Evolutionary conservation across 1,284 basidiomycete species (phyloP).

Genomic region (Sphaerobolus stellatus): DNA sequence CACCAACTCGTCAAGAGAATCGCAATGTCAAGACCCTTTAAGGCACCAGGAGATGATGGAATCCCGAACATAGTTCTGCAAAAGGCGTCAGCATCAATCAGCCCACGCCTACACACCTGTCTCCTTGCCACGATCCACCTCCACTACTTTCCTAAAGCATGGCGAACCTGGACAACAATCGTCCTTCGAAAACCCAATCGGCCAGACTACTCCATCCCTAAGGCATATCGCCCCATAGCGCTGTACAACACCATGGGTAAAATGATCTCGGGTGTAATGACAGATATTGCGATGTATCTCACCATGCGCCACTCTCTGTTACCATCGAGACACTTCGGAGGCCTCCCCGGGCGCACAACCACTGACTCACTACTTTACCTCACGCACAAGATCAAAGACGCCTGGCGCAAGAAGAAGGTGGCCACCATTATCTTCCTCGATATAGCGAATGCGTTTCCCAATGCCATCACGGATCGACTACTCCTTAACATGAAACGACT

Average conservation of each 20-base stretch:
- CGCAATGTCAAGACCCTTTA: conserved; percentile 26
- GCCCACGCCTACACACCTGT: conserved; percentile 27
- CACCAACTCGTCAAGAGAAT: conserved; percentile 12
- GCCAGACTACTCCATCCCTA: conserved; percentile 33
- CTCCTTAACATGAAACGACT: conserved; percentile 30
- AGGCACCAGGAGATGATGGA: conserved; percentile 36
- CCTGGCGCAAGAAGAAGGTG: conserved; percentile 34
- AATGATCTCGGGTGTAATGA: conserved; percentile 27
- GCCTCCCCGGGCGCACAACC: conserved; percentile 33
- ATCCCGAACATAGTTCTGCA: conserved; percentile 37
- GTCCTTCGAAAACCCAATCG: conserved; percentile 41
- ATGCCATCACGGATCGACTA: conserved; percentile 27
- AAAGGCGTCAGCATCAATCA: conserved; percentile 24
- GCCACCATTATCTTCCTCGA: conserved; percentile 37
- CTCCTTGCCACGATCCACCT: conserved; percentile 30
- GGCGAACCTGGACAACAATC: conserved; percentile 33
- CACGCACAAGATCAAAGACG: conserved; percentile 29
- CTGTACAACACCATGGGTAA: conserved; percentile 39
- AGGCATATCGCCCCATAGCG: conserved; percentile 41
- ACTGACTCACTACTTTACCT: conserved; percentile 38
- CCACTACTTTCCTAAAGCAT: conserved; percentile 30
- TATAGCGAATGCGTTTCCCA: conserved; percentile 42
- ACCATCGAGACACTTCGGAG: conserved; percentile 34
- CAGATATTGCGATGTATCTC: conserved; percentile 24
- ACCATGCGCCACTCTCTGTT: conserved; percentile 25